Base-by-base conservation (phyloP, 1,284 basidiomycete species). In the Phenoliferia sp. region DNA sequence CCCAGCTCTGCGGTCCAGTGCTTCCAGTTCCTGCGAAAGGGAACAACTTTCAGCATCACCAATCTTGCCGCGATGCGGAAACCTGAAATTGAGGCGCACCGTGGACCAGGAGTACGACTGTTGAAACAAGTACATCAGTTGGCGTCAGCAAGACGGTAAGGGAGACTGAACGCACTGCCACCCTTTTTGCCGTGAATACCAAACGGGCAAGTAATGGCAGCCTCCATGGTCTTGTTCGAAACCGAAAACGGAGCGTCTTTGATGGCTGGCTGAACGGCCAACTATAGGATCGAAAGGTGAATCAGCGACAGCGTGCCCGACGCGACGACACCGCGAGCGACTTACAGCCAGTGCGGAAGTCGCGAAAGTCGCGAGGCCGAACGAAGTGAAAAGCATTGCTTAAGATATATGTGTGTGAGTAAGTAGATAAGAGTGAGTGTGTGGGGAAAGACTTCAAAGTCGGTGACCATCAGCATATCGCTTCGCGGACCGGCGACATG, bases 51-150 rank as follows among this genome's bases (percentile, higher is more conserved):
- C 12, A 12, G 12, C 39, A 12, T 44, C 12, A 44, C 12, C 12
- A 22, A 44, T 44, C n/a, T n/a, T n/a, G n/a, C 12, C 39, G 39
- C 22, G 39, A 44, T 44, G 12, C 22, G 12, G 39, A 44, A 44
- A 22, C n/a, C n/a, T n/a, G 39, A 44, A 44, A 12, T 44, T 12
- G 22, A 12, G 22, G 22, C 39, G 39, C 39, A 44, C 39, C 78
- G 62, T 78, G 78, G 2, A 79, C 75, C 9, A 79, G 70, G 34
- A 78, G 70, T 6, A 79, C 77, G 33, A 73, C 39, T 44, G 12
- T 44, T 12, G 22, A 44, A 22, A 44, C 12, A 44, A 44, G 39
- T 63, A 17, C 22, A 44, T 12, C 39, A 12, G 39, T 12, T 12
- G 22, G 39, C 39, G 22, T 12, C 39, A 22, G 39, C 12, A 22